phyloP scores from a whole-genome alignment of 495 filamentous ascomycete genomes.

The Massariosphaeria phaeospora region DNA sequence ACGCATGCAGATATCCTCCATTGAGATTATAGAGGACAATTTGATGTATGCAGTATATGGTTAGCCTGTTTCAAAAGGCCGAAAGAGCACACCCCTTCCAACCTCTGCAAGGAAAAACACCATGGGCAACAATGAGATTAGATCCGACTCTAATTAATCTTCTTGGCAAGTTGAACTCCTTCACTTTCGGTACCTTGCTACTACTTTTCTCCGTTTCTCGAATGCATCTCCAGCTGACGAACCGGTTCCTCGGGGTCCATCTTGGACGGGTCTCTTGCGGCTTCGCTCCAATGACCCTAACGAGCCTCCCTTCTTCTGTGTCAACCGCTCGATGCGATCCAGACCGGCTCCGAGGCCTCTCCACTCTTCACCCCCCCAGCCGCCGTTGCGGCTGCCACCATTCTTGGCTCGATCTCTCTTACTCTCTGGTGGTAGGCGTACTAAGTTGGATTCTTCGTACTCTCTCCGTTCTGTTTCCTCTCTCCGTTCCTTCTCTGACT shows the following conservation, averaged over 20 bases:
- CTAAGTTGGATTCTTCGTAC: constrained; percentile 86
- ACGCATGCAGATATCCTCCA: background rate
- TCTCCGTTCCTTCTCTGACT: constrained; percentile 62
- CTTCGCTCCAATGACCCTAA: constrained; percentile 68
- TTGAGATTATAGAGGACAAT: background rate
- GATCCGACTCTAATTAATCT: no score
- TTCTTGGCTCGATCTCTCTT: constrained; percentile 66
- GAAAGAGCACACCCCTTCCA: background rate
- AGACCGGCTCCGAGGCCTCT: constrained; percentile 69
- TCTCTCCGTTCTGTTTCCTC: constrained; percentile 65
- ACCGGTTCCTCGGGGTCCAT: constrained; percentile 55
- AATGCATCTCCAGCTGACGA: constrained; percentile 62
- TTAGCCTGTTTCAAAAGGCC: background rate
- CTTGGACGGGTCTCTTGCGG: constrained; percentile 63
- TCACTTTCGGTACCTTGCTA: constrained; percentile 25
- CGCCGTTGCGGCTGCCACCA: constrained; percentile 46
- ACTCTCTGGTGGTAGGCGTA: constrained; percentile 71
- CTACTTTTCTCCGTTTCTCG: constrained; percentile 63
- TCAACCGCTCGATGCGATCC: constrained; percentile 70
- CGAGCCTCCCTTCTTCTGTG: constrained; percentile 55
- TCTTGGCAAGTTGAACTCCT: background rate
- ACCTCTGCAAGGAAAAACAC: no score
- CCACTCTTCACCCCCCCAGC: constrained; percentile 84
- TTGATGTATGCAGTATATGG: background rate
- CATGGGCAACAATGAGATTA: no score